Evolutionary conservation across 768 basidiomycete species (phyloP), one percentile per base, ranked within the genome.

Genomic region (Suillus fuscotomentosus): DNA sequence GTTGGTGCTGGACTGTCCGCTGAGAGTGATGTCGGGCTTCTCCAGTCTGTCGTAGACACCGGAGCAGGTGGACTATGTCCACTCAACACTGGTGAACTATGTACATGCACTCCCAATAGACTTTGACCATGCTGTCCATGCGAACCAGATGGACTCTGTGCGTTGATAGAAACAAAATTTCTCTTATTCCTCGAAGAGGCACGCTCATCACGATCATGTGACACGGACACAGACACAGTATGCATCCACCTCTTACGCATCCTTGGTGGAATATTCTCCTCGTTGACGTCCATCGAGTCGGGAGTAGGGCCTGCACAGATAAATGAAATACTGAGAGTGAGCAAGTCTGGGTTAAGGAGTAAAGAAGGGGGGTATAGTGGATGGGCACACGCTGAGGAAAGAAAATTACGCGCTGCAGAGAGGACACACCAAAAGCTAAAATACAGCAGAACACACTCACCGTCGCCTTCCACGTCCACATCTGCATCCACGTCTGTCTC

Each of bases 221-320:
- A 22, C 22, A 15, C 48, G 13, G 22, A 24, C 27, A 27, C 50
- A 38, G 55, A 57, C 39, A 41, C 56, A 57, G 61, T 61, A 22
- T 71, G 73, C 27, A 75, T 69, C 81, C 80, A 79, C 3, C 66
- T 66, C 66, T 87, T 90, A 45, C 88, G 79, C 83, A 90, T 83
- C 74, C 86, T 86, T 4, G 88, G 88, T 6, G 88, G 88, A 68
- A 89, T 79, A 57, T 74, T 75, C 13, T 80, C 80, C 62, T 70
- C 70, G 14, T 68, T 69, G 3, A 70, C 63, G 7, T 71, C 69
- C 64, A 69, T 66, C 42, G 63, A 64, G 15, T 60, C 41, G 4
- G 59, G 39, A 45, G 60, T 70, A 69, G 47, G 11, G 38, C 38
- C 56, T 57, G 15, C n/a, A 24, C 22, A 11, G 5, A 41, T 14